phyloP scores from a whole-genome alignment of 208 protist genomes.

The Acanthamoeba castellanii region DNA sequence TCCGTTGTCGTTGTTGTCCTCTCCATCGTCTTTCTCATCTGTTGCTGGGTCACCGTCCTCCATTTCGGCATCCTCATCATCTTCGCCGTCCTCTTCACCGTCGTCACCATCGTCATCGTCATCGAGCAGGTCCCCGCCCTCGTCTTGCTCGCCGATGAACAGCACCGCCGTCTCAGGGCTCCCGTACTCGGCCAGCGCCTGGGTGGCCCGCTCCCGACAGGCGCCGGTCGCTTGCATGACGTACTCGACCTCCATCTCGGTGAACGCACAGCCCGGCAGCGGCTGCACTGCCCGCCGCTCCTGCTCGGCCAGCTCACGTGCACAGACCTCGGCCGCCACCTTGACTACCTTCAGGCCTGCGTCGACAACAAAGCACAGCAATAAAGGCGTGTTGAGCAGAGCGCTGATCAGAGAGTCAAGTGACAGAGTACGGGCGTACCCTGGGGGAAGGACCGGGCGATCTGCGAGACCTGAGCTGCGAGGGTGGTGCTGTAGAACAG shows the following conservation, averaged over 20 bases:
- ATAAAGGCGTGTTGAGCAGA: too few relatives aligned
- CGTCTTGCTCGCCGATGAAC: not conserved
- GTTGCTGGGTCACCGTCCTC: too few relatives aligned
- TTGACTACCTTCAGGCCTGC: not conserved
- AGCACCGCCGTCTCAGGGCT: not conserved
- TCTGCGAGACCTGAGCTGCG: not conserved
- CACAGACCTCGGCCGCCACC: not conserved
- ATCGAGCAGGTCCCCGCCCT: not conserved
- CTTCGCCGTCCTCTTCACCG: not conserved
- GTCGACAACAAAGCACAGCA: too few relatives aligned
- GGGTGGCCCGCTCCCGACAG: not conserved
- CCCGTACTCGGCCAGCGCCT: not conserved
- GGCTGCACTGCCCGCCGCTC: not conserved
- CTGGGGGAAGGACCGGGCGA: not conserved
- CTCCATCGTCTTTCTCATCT: not conserved
- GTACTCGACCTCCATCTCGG: conserved; percentile 5
- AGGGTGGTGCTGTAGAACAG: not conserved
- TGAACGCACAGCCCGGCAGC: not conserved
- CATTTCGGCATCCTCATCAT: not conserved
- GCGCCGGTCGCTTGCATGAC: not conserved
- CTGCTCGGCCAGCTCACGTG: not conserved
- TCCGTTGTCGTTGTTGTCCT: not conserved
- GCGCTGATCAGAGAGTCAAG: too few relatives aligned
- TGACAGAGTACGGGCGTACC: too few relatives aligned
- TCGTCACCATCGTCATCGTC: not conserved